Evolutionary conservation across 2,329 filamentous ascomycete species (phyloP), one percentile per base, ranked within the genome.

Genomic region (Aspergillus candidus): DNA sequence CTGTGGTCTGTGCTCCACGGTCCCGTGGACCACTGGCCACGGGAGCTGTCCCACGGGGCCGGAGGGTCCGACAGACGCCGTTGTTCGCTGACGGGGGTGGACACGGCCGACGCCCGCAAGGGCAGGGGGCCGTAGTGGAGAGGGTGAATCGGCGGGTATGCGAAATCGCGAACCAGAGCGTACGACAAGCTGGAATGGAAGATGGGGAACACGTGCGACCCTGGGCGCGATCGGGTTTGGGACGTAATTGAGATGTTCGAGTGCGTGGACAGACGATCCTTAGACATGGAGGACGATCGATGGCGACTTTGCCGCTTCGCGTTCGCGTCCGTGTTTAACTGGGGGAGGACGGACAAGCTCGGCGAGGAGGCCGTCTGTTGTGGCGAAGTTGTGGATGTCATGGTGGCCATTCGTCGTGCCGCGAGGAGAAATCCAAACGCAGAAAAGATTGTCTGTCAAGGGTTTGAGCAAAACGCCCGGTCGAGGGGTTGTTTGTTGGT

Each of bases 111-210:
- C 7, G 81, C 54, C 36, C 51, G 75, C n/a, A 82, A 80, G 41
- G 84, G 84, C 12, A 88, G 83, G n/a, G 91, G 86, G 1, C 93
- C 93, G 74, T 95, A 95, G 72, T 97, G 93, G 67, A 96, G 76
- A 35, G 88, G 89, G 66, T 97, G 87, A 43, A 78, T 76, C 18
- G 79, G 64, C 29, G 88, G 82, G 64, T 97, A 98, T 55, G 93
- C 93, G 70, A 97, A 98, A 74, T 98, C 93, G 60, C 93, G 85
- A 53, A 98, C 90, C 35, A 88, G 75, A n/a, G 89, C 83, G 66
- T 96, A 96, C 6, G 86, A 69, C 13, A 96, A 78, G 62, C 83
- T 94, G 46, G 89, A 93, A 57, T 88, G 84, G 67, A 88, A 93
- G 58, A 85, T 74, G 12, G 88, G 86, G 60, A 93, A 91, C 50